phyloP scores from a whole-genome alignment of 805 yeast genomes.

The Limtongia smithiae region DNA sequence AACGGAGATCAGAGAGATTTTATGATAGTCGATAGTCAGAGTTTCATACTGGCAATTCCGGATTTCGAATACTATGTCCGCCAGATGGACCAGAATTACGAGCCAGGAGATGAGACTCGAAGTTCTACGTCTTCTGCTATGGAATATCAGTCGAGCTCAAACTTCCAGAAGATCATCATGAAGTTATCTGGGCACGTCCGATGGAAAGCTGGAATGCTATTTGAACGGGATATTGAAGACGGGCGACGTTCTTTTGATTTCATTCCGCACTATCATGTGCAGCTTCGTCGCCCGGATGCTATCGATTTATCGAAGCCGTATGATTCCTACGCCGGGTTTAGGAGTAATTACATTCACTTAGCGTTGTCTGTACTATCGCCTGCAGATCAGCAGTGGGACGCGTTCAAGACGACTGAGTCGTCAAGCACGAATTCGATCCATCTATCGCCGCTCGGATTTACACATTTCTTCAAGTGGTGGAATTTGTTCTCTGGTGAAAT shows the following conservation, averaged over 20 bases:
- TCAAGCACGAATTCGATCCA: conserved; percentile 64
- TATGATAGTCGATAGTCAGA: conserved; percentile 58
- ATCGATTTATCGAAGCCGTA: conserved; percentile 49
- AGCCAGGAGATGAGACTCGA: conserved; percentile 14
- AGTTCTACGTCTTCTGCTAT: conserved; percentile 28
- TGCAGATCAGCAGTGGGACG: conserved; percentile 28
- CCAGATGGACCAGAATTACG: conserved; percentile 34
- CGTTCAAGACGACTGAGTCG: conserved; percentile 9
- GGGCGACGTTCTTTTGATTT: conserved; percentile 46
- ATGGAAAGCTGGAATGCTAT: conserved; percentile 75
- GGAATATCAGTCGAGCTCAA: conserved; percentile 26
- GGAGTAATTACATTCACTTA: conserved; percentile 79
- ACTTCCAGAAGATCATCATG: conserved; percentile 50
- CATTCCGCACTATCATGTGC: conserved; percentile 61
- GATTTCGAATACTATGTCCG: conserved; percentile 52
- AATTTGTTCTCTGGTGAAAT: conserved; percentile 70
- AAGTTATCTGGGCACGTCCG: conserved; percentile 61
- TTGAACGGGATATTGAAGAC: conserved; percentile 56
- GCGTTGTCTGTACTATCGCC: conserved; percentile 54
- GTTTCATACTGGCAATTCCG: conserved; percentile 69
- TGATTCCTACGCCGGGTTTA: conserved; percentile 76
- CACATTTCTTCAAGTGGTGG: conserved; percentile 84
- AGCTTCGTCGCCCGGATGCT: conserved; percentile 54
- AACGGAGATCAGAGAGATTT: conserved; percentile 66
- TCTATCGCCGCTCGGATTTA: conserved; percentile 64